Evolutionary conservation across 2,329 filamentous ascomycete species (phyloP).

Genomic region (Beauveria caledonica): DNA sequence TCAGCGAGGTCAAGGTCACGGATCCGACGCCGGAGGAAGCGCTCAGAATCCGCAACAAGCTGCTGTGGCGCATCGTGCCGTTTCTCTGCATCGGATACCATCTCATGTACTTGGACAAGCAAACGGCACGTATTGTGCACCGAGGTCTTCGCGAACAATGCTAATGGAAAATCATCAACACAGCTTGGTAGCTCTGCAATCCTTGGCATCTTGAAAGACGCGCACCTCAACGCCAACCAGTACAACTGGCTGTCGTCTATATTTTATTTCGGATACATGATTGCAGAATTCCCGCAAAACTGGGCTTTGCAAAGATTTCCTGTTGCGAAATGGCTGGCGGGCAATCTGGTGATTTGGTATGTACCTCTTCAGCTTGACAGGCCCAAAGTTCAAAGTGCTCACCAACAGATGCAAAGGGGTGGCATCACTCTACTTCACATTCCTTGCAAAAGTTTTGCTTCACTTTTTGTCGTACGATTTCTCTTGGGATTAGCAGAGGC

Average conservation of each 20-base stretch:
- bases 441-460: constrained; percentile 19
- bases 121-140: constrained; percentile 23
- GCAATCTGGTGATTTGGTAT: constrained; percentile 17
- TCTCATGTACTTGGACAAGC: constrained; percentile 32
- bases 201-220: constrained; percentile 13
- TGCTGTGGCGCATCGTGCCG: constrained; percentile 27
- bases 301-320: constrained; percentile 37
- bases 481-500: constrained; percentile 22
- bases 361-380: background rate
- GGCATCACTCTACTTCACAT: constrained; percentile 23
- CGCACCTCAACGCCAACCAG: constrained; percentile 12
- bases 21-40: constrained; percentile 27
- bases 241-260: constrained; percentile 27
- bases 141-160: background rate
- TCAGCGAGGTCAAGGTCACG: constrained; percentile 28
- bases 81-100: constrained; percentile 32
- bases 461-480: constrained; percentile 22
- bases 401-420: constrained; percentile 15
- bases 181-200: constrained; percentile 14
- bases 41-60: constrained; percentile 25
- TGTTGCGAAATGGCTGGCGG: constrained; percentile 34
- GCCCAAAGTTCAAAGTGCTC: background rate
- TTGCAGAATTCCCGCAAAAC: constrained; percentile 33
- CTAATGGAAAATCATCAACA: background rate
- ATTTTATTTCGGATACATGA: constrained; percentile 43